A percentile compares a stretch with the other conserved stretches of the same genome.
Evolutionary conservation across 495 filamentous ascomycete genomes (phyloP).

Genomic region (Talaromyces thailandensis): DNA sequence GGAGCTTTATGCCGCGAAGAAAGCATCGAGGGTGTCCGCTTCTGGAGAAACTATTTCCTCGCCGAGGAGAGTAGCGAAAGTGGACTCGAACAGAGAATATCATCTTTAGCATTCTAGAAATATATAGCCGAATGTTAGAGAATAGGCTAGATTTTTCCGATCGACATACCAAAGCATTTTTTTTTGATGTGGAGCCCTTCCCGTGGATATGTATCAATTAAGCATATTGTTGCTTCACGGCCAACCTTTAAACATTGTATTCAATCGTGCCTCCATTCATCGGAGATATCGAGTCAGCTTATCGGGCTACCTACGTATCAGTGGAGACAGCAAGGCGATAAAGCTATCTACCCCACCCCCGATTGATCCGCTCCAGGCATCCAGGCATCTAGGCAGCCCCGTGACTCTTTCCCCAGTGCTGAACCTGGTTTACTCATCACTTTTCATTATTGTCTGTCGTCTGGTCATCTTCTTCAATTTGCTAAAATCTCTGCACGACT

Average conservation of each 20-base stretch:
- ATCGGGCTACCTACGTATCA: neutral
- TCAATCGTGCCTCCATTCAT: neutral
- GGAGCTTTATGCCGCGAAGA: constrained; percentile 79
- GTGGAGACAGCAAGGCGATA: neutral
- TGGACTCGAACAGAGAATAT: constrained; percentile 3
- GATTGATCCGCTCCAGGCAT: neutral
- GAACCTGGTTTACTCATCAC: neutral
- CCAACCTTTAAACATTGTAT: too few relatives aligned
- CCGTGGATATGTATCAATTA: too few relatives aligned
- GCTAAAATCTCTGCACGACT: neutral
- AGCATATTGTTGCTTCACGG: neutral
- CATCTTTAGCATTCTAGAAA: neutral
- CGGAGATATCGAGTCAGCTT: neutral
- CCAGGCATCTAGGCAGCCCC: neutral
- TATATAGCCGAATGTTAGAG: too few relatives aligned
- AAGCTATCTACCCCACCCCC: constrained; percentile 2
- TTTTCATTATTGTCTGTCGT: neutral
- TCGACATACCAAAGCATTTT: too few relatives aligned
- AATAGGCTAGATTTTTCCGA: too few relatives aligned
- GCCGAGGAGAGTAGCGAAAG: neutral
- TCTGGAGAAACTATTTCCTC: constrained; percentile 57
- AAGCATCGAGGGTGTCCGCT: constrained; percentile 70
- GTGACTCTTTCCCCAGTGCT: neutral
- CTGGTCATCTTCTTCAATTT: neutral
- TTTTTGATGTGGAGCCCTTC: too few relatives aligned